These are phyloP conservation scores for Talaromyces verruculosus DNA, from an alignment of 2,329 filamentous ascomycete species.

Conservation along the genomic window DNA sequence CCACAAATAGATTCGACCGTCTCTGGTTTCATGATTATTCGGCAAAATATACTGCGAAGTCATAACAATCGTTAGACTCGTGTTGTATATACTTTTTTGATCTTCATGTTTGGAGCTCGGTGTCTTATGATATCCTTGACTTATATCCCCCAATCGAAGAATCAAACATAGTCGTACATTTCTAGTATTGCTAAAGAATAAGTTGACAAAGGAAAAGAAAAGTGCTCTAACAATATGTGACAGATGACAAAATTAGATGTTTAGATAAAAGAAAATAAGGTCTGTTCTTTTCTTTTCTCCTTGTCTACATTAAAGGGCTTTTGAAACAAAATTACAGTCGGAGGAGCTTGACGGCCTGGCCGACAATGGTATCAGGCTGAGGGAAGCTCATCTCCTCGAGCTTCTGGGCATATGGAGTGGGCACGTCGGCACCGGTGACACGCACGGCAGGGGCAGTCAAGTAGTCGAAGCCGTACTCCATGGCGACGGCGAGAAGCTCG, in stretches of 20 bases:
- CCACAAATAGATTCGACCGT: no score
- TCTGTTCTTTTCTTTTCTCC: constrained; percentile 1
- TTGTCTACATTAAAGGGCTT: constrained; percentile 12
- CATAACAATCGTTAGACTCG: no score
- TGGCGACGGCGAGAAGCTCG: constrained; percentile 89
- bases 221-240: constrained; percentile 35
- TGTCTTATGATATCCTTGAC: neutral
- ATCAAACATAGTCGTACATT: constrained; percentile 25
- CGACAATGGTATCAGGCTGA: constrained; percentile 79
- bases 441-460: constrained; percentile 90
- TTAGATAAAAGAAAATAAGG: constrained; percentile 1
- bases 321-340: constrained; percentile 58
- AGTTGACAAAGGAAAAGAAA: constrained; percentile 25
- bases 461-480: constrained; percentile 99
- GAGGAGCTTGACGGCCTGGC: constrained; percentile 86
- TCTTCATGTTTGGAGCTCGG: neutral
- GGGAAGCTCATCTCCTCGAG: constrained; percentile 97
- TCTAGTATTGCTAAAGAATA: constrained; percentile 26
- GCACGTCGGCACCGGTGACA: constrained; percentile 94
- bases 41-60: no score
- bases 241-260: constrained; percentile 33
- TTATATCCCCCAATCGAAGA: neutral
- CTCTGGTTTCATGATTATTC: no score
- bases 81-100: neutral
- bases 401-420: constrained; percentile 89